Evolutionary conservation across 2,329 filamentous ascomycete genomes (phyloP), one percentile per base, ranked within the genome.

Genomic region (Nothopassalora personata): DNA sequence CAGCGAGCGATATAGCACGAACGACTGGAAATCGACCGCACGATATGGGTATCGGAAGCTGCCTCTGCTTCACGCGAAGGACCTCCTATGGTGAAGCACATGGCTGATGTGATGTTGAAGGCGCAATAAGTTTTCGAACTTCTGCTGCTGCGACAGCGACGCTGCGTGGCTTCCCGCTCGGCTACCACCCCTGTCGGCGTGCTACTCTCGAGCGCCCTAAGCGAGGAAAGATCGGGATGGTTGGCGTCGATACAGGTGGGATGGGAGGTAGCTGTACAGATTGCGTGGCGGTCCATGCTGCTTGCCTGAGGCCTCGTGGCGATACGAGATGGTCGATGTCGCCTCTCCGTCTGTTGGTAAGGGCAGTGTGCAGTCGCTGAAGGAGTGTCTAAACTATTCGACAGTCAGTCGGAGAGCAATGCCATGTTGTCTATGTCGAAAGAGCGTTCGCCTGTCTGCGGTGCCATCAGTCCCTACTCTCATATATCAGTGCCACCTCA

Each of bases 31-130:
- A 27, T 23, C 8, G 33, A 36, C 50, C 50, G 11, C 9, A 11
- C 50, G 27, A 53, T 39, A 53, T 53, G 50, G 50, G 31, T 53
- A 53, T 27, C 31, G 23, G 50, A 28, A 53, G 50, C 50, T 53
- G 39, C 39, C 39, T 4, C 39, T 43, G 39, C 39, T 43, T 43
- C 39, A 43, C 13, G 13, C 39, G 13, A 43, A n/a, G 15, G 39
- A 18, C 13, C 39, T 43, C 39, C 13, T 43, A 15, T 18, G 5
- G 5, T n/a, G 13, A 43, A 43, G 13, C n/a, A 43, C 18, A 8
- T n/a, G 6, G 39, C 5, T n/a, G 39, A n/a, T n/a, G 39, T 8
- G n/a, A 43, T 43, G 8, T 43, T 43, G 39, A 43, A 8, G 1
- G 13, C 18, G 39, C 18, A 18, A 8, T 15, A 1, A 43, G 5